phyloP scores from a whole-genome alignment of 179 eudicot genomes.

The Dionaea muscipula region DNA sequence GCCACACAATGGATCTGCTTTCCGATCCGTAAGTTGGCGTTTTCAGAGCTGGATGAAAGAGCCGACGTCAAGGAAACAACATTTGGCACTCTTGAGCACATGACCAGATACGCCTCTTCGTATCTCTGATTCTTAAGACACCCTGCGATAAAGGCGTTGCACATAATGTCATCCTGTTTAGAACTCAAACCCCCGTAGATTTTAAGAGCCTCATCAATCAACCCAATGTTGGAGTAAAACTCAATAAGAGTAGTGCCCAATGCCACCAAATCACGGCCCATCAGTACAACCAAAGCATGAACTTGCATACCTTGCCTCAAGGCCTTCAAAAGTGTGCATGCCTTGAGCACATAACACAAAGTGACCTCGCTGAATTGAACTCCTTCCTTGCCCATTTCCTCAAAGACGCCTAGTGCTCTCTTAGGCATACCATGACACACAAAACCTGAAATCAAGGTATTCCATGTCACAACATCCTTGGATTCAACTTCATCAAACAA shows the following conservation, averaged over 20 bases:
- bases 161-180: slow-evolving; percentile 16
- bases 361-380: slow-evolving; percentile 20
- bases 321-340: slow-evolving; percentile 22
- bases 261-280: slow-evolving; percentile 23
- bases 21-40: slow-evolving; percentile 23
- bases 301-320: slow-evolving; percentile 24
- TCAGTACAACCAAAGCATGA: slow-evolving; percentile 21
- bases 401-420: slow-evolving; percentile 13
- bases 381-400: slow-evolving; percentile 20
- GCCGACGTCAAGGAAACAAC: slow-evolving; percentile 20
- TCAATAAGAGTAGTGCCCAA: slow-evolving; percentile 24
- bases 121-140: slow-evolving; percentile 18
- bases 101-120: slow-evolving; percentile 14
- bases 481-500: slow-evolving; percentile 18
- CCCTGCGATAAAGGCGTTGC: slow-evolving; percentile 22
- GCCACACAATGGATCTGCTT: slow-evolving; percentile 30
- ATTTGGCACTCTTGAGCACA: slow-evolving; percentile 23
- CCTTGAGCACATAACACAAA: slow-evolving; percentile 28
- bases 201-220: slow-evolving; percentile 14
- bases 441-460: slow-evolving; percentile 19
- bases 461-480: slow-evolving; percentile 32
- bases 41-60: slow-evolving; percentile 23
- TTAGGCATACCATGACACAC: slow-evolving; percentile 14
- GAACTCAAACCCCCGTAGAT: slow-evolving; percentile 12
- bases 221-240: slow-evolving; percentile 17